Percentiles rank a stretch among this genome's conserved stretches.
These are phyloP conservation scores for Lipomyces orientalis DNA, from an alignment of 805 yeast genomes.

Conservation along the genomic window DNA sequence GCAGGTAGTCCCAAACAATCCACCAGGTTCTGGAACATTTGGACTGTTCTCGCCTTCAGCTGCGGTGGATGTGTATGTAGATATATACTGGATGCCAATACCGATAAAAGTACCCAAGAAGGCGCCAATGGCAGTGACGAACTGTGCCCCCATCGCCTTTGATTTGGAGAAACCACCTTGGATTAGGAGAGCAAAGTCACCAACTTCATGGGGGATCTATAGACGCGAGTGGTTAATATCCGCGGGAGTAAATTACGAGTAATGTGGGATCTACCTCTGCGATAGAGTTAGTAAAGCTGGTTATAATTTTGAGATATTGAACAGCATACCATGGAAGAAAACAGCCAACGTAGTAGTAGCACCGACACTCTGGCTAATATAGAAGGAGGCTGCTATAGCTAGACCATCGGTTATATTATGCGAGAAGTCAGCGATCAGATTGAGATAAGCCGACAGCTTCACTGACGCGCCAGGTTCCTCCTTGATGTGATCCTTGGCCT, in stretches of 20 bases:
- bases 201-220: conserved; percentile 77
- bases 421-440: conserved; percentile 69
- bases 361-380: conserved; percentile 63
- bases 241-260: neutral
- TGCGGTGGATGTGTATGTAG: conserved; percentile 24
- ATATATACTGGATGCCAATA: conserved; percentile 51
- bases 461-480: conserved; percentile 39
- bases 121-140: conserved; percentile 69
- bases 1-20: conserved; percentile 59
- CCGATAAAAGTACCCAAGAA: conserved; percentile 70
- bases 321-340: conserved; percentile 60
- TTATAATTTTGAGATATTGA: neutral
- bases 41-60: conserved; percentile 28
- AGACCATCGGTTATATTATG: conserved; percentile 82
- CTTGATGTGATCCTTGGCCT: neutral
- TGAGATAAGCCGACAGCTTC: conserved; percentile 64
- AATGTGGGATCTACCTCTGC: neutral
- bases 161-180: conserved; percentile 71
- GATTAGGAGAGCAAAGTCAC: conserved; percentile 75
- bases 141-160: conserved; percentile 70
- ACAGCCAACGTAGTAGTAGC: conserved; percentile 73
- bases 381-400: conserved; percentile 74
- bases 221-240: neutral
- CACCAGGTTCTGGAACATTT: conserved; percentile 40
- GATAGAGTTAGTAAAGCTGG: neutral